Evolutionary conservation across 306 rosid genomes (phyloP).

Genomic region (Adenanthera pavonina): DNA sequence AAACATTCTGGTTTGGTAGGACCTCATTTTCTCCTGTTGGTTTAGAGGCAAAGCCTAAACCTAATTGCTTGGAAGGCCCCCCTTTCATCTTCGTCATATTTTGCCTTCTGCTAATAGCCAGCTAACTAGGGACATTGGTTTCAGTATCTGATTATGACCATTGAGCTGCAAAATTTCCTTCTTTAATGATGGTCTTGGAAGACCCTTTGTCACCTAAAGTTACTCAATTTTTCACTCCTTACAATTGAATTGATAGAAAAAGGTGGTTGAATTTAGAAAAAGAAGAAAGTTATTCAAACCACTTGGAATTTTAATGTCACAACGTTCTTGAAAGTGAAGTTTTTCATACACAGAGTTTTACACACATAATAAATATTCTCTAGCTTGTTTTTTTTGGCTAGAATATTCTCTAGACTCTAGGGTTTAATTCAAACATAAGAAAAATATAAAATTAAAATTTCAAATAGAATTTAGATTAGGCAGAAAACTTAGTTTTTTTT

Average conservation of each 20-base stretch:
- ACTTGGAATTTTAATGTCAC: background rate
- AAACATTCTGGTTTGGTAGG: constrained; percentile 49
- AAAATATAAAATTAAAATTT: no score
- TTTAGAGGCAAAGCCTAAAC: constrained; percentile 42
- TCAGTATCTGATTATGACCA: constrained; percentile 49
- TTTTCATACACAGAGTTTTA: background rate
- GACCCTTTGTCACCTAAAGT: constrained; percentile 24
- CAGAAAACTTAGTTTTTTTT: no score
- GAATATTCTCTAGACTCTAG: no score
- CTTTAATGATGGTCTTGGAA: constrained; percentile 30
- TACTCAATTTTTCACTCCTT: constrained; percentile 25
- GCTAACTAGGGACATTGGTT: constrained; percentile 35
- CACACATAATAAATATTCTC: no score
- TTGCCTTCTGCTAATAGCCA: background rate
- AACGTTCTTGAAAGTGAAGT: background rate
- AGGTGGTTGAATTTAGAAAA: background rate
- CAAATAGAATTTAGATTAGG: no score
- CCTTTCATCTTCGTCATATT: constrained; percentile 8
- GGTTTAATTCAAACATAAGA: no score
- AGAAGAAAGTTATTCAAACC: background rate
- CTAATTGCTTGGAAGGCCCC: constrained; percentile 25
- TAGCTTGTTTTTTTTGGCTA: no score
- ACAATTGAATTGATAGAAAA: constrained; percentile 1
- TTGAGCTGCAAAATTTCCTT: constrained; percentile 34
- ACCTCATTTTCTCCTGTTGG: constrained; percentile 44